phyloP scores from a whole-genome alignment of 2,329 filamentous ascomycete species.

The Triangularia setosa region DNA sequence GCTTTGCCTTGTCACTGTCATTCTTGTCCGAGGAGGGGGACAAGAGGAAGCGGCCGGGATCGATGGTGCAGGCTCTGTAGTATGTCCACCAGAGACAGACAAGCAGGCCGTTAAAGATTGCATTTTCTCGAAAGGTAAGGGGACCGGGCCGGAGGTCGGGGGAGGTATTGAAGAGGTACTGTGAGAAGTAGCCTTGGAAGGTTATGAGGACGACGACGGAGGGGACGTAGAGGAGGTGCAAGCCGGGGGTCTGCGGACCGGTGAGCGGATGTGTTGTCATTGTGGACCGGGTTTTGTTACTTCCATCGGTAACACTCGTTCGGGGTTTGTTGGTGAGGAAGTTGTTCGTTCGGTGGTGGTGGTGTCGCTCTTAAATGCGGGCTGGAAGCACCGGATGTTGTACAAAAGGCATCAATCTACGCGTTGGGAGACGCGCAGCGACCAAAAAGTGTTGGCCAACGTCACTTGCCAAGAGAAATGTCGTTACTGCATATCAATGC shows the following conservation, averaged over 20 bases:
- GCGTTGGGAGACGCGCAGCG: conserved; percentile 5
- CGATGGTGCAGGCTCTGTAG: conserved; percentile 54
- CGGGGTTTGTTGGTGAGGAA: not conserved
- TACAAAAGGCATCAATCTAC: not conserved
- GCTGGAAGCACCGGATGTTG: not conserved
- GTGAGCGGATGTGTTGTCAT: conserved; percentile 27
- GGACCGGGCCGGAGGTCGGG: conserved; percentile 58
- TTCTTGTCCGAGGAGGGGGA: conserved; percentile 28
- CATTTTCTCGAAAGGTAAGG: conserved; percentile 51
- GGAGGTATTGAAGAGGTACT: conserved; percentile 62
- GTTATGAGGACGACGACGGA: conserved; percentile 61
- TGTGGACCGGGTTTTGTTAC: conserved; percentile 11
- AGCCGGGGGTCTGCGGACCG: conserved; percentile 37
- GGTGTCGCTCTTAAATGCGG: not conserved
- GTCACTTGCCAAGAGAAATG: not conserved
- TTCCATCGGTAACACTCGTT: conserved; percentile 17
- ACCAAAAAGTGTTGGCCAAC: not conserved
- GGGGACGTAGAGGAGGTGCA: conserved; percentile 62
- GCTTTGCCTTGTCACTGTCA: conserved; percentile 4
- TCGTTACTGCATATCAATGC: not conserved
- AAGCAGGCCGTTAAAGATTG: conserved; percentile 64
- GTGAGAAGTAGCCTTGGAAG: conserved; percentile 69
- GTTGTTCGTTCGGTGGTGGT: not conserved
- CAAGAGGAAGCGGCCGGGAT: conserved; percentile 54
- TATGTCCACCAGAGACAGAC: conserved; percentile 66